phyloP scores from a whole-genome alignment of 2,329 filamentous ascomycete genomes.

The Aspergillus candidus region DNA sequence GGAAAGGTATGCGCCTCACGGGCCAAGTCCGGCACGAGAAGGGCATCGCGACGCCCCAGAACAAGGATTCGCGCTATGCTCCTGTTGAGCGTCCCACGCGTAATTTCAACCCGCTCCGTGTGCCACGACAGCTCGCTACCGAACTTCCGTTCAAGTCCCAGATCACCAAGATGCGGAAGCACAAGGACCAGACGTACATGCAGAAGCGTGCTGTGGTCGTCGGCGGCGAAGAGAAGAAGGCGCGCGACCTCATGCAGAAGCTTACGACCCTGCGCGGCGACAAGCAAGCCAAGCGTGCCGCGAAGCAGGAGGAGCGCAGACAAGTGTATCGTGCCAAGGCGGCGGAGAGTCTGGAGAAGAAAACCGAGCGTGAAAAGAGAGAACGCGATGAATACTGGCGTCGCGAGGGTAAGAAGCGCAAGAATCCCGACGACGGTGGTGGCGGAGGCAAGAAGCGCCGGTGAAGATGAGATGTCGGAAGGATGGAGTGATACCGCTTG shows the following conservation, averaged over 20 bases:
- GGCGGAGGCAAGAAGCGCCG: conserved; percentile 44
- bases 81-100: conserved; percentile 54
- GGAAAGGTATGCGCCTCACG: conserved; percentile 90
- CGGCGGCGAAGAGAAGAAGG: conserved; percentile 80
- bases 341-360: conserved; percentile 76
- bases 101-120: conserved; percentile 64
- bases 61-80: conserved; percentile 81
- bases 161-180: conserved; percentile 72
- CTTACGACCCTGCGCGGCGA: conserved; percentile 86
- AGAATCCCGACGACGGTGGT: conserved; percentile 48
- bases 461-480: conserved; percentile 20
- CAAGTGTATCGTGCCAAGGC: conserved; percentile 77
- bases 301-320: conserved; percentile 82
- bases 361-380: conserved; percentile 76
- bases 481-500: conserved; percentile 10
- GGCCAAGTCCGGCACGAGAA: conserved; percentile 79
- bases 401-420: conserved; percentile 77
- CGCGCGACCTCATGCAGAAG: conserved; percentile 85
- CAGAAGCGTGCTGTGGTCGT: conserved; percentile 92
- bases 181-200: conserved; percentile 78
- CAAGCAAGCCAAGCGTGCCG: conserved; percentile 73
- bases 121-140: conserved; percentile 54
- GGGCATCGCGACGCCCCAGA: conserved; percentile 67
- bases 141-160: conserved; percentile 90
- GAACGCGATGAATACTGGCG: conserved; percentile 92